phyloP scores from a whole-genome alignment of 495 filamentous ascomycete species.

The Podospora conica region DNA sequence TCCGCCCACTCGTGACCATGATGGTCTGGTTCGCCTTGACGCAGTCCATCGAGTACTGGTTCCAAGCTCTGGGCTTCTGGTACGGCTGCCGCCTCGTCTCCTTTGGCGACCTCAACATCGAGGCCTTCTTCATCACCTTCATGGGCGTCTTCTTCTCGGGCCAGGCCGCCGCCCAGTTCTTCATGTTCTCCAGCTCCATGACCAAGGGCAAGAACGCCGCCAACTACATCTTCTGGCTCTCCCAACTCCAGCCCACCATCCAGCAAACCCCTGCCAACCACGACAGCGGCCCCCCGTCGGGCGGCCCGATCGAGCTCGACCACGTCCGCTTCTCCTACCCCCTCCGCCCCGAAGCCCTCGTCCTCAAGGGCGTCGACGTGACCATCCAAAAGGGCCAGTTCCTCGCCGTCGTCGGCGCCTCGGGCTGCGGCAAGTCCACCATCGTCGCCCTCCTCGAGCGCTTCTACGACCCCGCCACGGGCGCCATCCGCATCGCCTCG shows the following conservation, averaged over 20 bases:
- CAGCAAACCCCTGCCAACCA: constrained; percentile 31
- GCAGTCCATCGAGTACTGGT: constrained; percentile 57
- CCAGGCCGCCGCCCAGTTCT: constrained; percentile 49
- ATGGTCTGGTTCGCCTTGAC: constrained; percentile 71
- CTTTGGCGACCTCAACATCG: constrained; percentile 36
- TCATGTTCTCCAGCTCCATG: constrained; percentile 40
- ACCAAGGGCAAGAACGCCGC: constrained; percentile 39
- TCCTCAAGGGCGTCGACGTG: constrained; percentile 43
- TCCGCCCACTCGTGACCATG: constrained; percentile 60
- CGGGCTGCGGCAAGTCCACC: constrained; percentile 24
- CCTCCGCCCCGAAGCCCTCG: constrained; percentile 44
- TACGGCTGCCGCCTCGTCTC: constrained; percentile 49
- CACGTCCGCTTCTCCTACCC: constrained; percentile 57
- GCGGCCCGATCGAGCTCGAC: constrained; percentile 37
- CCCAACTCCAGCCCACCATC: constrained; percentile 28
- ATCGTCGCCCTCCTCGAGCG: constrained; percentile 50
- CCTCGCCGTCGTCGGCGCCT: constrained; percentile 58
- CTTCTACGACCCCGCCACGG: constrained; percentile 53
- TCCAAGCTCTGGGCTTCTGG: constrained; percentile 26
- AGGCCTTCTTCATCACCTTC: constrained; percentile 54
- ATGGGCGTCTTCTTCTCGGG: constrained; percentile 52
- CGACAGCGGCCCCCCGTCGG: constrained; percentile 32
- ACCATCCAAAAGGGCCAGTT: constrained; percentile 64
- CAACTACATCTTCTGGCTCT: constrained; percentile 44
- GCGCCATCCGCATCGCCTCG: constrained; percentile 45